phyloP scores from a whole-genome alignment of 1,139 yeast species.

The Candida freyschussii region DNA sequence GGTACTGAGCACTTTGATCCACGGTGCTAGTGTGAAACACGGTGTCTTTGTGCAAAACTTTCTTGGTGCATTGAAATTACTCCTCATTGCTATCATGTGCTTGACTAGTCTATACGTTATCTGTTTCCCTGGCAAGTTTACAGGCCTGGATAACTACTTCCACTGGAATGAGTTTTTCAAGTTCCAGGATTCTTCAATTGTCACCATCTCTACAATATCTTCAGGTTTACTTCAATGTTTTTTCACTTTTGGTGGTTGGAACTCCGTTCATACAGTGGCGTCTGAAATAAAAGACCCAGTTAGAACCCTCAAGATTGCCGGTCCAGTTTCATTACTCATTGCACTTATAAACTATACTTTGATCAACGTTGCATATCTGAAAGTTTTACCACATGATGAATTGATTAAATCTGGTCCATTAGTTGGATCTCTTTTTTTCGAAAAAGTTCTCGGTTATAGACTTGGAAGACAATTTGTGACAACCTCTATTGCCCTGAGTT shows the following conservation, averaged over 20 bases:
- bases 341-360: slow-evolving; percentile 47
- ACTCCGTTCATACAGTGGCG: slow-evolving; percentile 55
- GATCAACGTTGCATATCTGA: slow-evolving; percentile 53
- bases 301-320: slow-evolving; percentile 54
- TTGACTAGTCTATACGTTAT: slow-evolving; percentile 47
- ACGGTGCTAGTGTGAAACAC: slow-evolving; percentile 48
- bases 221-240: slow-evolving; percentile 55
- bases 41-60: slow-evolving; percentile 54
- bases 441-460: slow-evolving; percentile 47
- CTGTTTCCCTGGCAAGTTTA: slow-evolving; percentile 37
- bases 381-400: slow-evolving; percentile 50
- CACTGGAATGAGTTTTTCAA: slow-evolving; percentile 32
- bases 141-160: slow-evolving; percentile 39
- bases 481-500: slow-evolving; percentile 51
- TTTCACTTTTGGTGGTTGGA: slow-evolving; percentile 64
- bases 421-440: slow-evolving; percentile 54
- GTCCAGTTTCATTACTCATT: slow-evolving; percentile 48
- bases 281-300: slow-evolving; percentile 58
- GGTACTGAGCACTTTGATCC: slow-evolving; percentile 40
- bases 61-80: slow-evolving; percentile 50
- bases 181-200: slow-evolving; percentile 27
- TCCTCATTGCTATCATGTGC: slow-evolving; percentile 44
- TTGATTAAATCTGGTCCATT: slow-evolving; percentile 50
- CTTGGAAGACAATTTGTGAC: slow-evolving; percentile 52
- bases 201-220: slow-evolving; percentile 44